These are phyloP conservation scores for Astrocystis sublimbata DNA, from an alignment of 495 filamentous ascomycete genomes.

Conservation along the genomic window DNA sequence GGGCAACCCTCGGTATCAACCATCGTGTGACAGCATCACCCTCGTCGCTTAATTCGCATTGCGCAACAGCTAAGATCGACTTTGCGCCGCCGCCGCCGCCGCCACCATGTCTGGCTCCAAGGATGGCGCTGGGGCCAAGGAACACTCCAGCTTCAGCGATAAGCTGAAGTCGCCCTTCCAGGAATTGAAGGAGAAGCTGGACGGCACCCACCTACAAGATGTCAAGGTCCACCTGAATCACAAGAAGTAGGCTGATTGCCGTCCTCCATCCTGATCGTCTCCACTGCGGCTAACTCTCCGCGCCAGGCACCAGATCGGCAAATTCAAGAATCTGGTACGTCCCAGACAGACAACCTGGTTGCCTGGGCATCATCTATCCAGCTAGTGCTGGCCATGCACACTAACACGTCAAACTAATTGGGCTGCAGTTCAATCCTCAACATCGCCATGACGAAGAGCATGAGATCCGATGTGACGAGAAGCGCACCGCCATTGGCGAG, in stretches of 20 bases:
- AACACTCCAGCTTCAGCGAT: conserved; percentile 24
- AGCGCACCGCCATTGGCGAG: conserved; percentile 69
- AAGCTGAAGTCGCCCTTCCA: conserved; percentile 43
- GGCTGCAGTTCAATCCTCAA: conserved; percentile 67
- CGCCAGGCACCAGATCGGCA: conserved; percentile 53
- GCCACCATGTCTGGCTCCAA: conserved; percentile 4
- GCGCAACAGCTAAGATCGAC: too few species aligned
- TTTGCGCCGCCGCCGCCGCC: not conserved
- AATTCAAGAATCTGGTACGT: conserved; percentile 54
- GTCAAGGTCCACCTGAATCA: conserved; percentile 49
- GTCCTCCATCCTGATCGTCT: not conserved
- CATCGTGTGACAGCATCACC: not conserved
- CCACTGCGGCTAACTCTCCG: not conserved
- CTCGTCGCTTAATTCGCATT: not conserved
- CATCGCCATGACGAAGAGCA: conserved; percentile 96
- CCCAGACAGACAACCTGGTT: too few species aligned
- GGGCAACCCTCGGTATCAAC: too few species aligned
- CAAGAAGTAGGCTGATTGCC: conserved; percentile 43
- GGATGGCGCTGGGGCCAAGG: conserved; percentile 16
- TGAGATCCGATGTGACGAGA: conserved; percentile 79
- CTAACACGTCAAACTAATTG: not conserved
- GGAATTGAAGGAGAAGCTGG: conserved; percentile 49
- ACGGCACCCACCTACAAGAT: conserved; percentile 47
- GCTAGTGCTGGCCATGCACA: conserved; percentile 3
- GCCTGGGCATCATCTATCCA: not conserved